Base-by-base conservation (phyloP, 257 asterid species). In the Cynanchum wilfordii region DNA sequence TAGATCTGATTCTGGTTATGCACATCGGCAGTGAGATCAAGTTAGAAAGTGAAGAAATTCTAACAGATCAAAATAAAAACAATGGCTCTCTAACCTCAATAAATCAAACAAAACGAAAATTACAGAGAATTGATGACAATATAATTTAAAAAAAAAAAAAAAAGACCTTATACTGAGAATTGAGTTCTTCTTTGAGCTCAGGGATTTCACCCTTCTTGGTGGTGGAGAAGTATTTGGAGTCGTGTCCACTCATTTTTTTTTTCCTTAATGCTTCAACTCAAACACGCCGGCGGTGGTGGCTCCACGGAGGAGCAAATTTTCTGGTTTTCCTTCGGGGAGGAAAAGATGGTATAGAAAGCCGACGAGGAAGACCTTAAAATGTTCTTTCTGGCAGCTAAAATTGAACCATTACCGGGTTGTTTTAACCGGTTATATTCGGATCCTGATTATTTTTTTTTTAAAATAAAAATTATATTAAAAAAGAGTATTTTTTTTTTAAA, bases 191-290 rank as follows among this genome's bases (percentile, higher is more conserved):
- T 76, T 95, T 95, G 86, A 95, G 99, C 88, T 95, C 99, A 29
- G 99, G 99, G 72, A 95, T 95, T 87, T 95, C 99, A 9, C 99
- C 98, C 88, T 95, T 95, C 80, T 95, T 95, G 75, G 98, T 95
- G 77, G 98, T 95, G 79, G 99, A 95, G 89, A 95, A 95, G 80
- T 92, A 95, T 75, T 92, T 95, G 57, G 99, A 95, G 78, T 95
- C 96, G 87, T 90, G 99, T 16, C 99, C 99, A 84, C 99, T 95
- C 98, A 95, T 95, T 79, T 95, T 42, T 7, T 92, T 79, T 79
- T 77, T 76, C 78, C 47, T 40, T 69, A 10, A 33, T 16, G n/a
- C 27, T 42, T 69, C 56, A 67, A 22, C 57, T 66, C 71, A 67
- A 49, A 24, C 40, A 33, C 24, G 57, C 38, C 71, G 57, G 20